Conservation (phyloP, 768 basidiomycete species). For the Trametes meyenii region DNA sequence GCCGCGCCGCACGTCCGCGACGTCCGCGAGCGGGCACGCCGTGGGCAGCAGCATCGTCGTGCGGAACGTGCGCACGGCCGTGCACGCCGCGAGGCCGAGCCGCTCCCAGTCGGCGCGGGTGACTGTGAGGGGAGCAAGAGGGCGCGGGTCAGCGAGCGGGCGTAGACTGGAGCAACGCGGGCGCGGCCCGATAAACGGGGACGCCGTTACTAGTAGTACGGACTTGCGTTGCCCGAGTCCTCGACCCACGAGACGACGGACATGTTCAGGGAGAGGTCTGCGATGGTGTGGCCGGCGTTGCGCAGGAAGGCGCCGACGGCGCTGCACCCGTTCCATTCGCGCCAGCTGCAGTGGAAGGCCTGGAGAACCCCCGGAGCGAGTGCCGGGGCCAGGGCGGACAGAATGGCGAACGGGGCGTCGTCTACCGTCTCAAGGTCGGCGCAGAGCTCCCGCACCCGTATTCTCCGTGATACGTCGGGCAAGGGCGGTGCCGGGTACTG, state of each 20-base stretch:
- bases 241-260: slow-evolving; percentile 9
- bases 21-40: background rate
- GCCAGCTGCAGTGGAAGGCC: slow-evolving; percentile 10
- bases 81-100: background rate
- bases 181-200: no score
- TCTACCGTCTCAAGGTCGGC: slow-evolving; percentile 9
- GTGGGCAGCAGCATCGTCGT: background rate
- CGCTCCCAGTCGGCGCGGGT: background rate
- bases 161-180: no score
- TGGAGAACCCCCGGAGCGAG: background rate
- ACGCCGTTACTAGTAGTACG: background rate
- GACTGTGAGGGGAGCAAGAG: background rate
- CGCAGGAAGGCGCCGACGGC: slow-evolving; percentile 4
- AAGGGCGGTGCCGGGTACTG: background rate
- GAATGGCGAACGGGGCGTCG: slow-evolving; percentile 5
- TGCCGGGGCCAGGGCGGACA: slow-evolving; percentile 1
- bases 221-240: slow-evolving; percentile 6
- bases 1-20: background rate
- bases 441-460: slow-evolving; percentile 6
- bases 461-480: background rate
- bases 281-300: background rate
- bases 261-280: slow-evolving; percentile 8
- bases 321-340: background rate
- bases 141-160: background rate
- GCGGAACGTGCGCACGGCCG: slow-evolving; percentile 9